Conservation (phyloP, 805 yeast species). For the Wickerhamiella sorbophila region DNA sequence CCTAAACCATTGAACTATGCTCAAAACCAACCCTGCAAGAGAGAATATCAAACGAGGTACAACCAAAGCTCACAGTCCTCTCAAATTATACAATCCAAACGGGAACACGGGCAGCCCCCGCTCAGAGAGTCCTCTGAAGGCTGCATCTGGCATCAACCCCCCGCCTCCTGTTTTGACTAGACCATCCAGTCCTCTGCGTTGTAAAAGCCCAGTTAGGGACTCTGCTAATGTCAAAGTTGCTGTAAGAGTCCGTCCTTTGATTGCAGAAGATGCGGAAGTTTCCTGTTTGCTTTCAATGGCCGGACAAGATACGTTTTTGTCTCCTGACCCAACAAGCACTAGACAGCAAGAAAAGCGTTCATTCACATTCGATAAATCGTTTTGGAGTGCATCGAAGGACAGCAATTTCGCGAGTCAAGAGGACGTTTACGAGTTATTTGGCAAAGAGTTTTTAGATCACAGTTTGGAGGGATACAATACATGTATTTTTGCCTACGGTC, state of each 20-base stretch:
- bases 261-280: slow-evolving; percentile 15
- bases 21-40: not conserved
- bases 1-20: not conserved
- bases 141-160: too few relatives aligned
- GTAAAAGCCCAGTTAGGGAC: not conserved
- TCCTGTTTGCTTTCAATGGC: slow-evolving; percentile 12
- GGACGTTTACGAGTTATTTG: slow-evolving; percentile 39
- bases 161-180: not conserved
- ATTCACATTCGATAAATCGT: slow-evolving; percentile 38
- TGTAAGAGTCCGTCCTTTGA: slow-evolving; percentile 28
- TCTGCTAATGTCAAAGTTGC: slow-evolving; percentile 27
- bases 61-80: not conserved
- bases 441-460: slow-evolving; percentile 46
- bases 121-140: not conserved
- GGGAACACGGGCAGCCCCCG: not conserved
- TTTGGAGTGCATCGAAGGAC: slow-evolving; percentile 29
- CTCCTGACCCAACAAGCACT: slow-evolving; percentile 3
- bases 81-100: not conserved
- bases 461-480: slow-evolving; percentile 58
- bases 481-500: slow-evolving; percentile 67
- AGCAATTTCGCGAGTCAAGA: slow-evolving; percentile 33
- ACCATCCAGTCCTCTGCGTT: not conserved
- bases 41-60: not conserved
- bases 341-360: slow-evolving; percentile 21
- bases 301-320: slow-evolving; percentile 13